Conservation (phyloP, 2,329 filamentous ascomycete genomes). For the Trichoderma polysporum region DNA sequence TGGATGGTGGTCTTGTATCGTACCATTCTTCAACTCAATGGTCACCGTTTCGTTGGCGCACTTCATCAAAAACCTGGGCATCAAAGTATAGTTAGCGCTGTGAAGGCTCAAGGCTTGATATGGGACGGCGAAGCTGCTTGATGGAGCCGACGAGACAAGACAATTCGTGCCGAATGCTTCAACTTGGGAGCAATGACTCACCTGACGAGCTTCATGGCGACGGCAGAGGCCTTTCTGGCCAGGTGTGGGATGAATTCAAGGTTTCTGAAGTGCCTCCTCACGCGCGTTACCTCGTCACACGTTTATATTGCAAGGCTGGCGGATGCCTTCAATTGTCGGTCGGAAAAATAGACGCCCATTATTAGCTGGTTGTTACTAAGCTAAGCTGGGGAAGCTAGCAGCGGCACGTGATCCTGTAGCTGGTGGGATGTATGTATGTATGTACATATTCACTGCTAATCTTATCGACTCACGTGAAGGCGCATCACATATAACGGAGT, state of each 20-base stretch:
- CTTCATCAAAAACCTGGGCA: slow-evolving; percentile 92
- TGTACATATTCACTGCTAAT: no score
- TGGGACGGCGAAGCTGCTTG: not conserved
- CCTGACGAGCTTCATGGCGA: slow-evolving; percentile 95
- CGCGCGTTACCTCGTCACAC: slow-evolving; percentile 21
- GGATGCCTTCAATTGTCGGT: slow-evolving; percentile 32
- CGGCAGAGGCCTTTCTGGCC: slow-evolving; percentile 26
- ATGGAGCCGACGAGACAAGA: not conserved
- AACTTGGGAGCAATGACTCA: slow-evolving; percentile 47
- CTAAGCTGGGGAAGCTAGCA: not conserved
- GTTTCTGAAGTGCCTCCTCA: slow-evolving; percentile 11
- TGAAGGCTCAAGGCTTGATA: slow-evolving; percentile 23
- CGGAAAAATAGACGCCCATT: slow-evolving; percentile 31
- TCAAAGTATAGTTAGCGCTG: slow-evolving; percentile 29
- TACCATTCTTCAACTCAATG: slow-evolving; percentile 97
- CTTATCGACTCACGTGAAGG: not conserved
- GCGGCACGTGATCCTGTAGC: not conserved
- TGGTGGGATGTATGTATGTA: not conserved
- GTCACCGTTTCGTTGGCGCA: slow-evolving; percentile 98
- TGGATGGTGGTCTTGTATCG: slow-evolving; percentile 18
- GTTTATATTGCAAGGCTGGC: slow-evolving; percentile 20
- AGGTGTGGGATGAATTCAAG: slow-evolving; percentile 18
- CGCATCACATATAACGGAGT: not conserved
- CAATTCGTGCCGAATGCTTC: slow-evolving; percentile 25
- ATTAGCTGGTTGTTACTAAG: slow-evolving; percentile 8